Evolutionary conservation across 805 yeast species (phyloP).

Genomic region (Spathaspora passalidarum): DNA sequence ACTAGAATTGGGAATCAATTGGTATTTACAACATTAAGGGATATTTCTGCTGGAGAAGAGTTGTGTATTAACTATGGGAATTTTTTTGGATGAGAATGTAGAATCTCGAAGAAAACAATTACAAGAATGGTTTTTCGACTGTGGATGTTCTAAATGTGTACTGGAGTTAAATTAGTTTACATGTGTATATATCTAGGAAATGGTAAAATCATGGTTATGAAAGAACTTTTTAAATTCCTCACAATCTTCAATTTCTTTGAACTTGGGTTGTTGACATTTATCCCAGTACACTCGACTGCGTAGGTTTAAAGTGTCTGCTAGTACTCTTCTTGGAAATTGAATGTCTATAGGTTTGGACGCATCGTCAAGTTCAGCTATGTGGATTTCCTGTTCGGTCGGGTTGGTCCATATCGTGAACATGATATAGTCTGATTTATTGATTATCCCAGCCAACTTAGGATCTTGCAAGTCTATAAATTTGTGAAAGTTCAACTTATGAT

Average conservation of each 20-base stretch:
- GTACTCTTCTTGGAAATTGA: conserved; percentile 79
- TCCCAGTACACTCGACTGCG: conserved; percentile 75
- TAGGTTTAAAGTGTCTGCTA: conserved; percentile 59
- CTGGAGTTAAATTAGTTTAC: conserved; percentile 13
- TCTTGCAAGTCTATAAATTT: conserved; percentile 24
- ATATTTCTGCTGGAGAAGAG: conserved; percentile 45
- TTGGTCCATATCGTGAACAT: conserved; percentile 28
- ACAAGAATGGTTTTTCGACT: conserved; percentile 57
- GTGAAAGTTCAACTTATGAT: conserved; percentile 43
- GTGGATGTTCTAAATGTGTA: conserved; percentile 49
- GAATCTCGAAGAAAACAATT: conserved; percentile 41
- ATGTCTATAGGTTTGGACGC: conserved; percentile 53
- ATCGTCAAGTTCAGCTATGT: conserved; percentile 18
- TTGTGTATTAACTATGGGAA: conserved; percentile 64
- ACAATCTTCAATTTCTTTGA: conserved; percentile 64
- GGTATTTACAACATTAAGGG: conserved; percentile 39
- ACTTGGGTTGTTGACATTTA: conserved; percentile 60
- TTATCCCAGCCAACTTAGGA: conserved; percentile 16
- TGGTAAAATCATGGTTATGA: conserved; percentile 50
- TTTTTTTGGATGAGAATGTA: conserved; percentile 36
- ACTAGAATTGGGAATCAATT: conserved; percentile 37
- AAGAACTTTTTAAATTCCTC: conserved; percentile 57
- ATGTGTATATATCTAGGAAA: background rate
- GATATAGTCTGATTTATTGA: conserved; percentile 37
- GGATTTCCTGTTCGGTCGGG: conserved; percentile 13